Evolutionary conservation across 768 basidiomycete species (phyloP), one percentile per base, ranked within the genome.

Genomic region (Suillus subaureus): DNA sequence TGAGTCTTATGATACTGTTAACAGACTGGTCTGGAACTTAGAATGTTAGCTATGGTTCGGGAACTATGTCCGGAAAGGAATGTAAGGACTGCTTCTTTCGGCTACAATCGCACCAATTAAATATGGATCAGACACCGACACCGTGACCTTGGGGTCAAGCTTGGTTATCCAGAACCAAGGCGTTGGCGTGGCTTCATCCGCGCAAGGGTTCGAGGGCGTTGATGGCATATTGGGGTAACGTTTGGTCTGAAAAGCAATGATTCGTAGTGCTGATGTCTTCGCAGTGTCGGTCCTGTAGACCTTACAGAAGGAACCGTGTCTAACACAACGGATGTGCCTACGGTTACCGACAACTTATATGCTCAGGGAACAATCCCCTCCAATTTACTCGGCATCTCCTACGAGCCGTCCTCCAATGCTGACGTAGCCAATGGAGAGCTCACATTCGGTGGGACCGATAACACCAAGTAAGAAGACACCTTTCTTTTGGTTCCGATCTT

Each of bases 1-100:
- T 81, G 52, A 69, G 74, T 35, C 60, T 33, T 43, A 45, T 51
- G 16, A 43, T 39, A 31, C 35, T 2, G 39, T 40, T 31, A 4
- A 6, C 61, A 70, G 49, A 16, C 52, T 23, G 57, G 16, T 21
- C 42, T 61, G 23, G 31, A 6, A 35, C 26, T 0, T 43, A 87
- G 84, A 81, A 79, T 63, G 84, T 86, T 35, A 80, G 79, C 65
- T 87, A 87, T 69, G 85, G 85, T 45, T 84, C 84, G 31, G 87
- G 86, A 11, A 77, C 75, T 31, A 84, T 87, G 78, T 78, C 78
- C 43, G 86, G 87, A 31, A 77, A 80, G 49, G 85, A 87, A 75
- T 85, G 82, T 85, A 42, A 39, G 77, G 31, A 15, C 35, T n/a
- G 6, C 40, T 40, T 67, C 16, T 63, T 52, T 42, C 26, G 16